phyloP scores from a whole-genome alignment of 352 stramenopile species.

The Peronospora belbahrii region DNA sequence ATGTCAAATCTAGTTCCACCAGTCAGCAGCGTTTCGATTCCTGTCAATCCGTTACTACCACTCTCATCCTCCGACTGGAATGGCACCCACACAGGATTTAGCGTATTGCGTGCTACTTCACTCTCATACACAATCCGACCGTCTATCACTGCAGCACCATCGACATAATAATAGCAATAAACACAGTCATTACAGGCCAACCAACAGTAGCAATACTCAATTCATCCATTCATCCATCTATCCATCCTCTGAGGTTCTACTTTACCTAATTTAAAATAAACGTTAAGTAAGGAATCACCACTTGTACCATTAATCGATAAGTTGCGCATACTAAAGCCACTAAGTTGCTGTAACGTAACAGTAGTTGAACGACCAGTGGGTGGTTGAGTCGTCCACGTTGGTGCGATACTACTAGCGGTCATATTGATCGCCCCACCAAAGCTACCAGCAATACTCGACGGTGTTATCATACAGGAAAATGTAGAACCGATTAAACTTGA shows the following conservation, averaged over 20 bases:
- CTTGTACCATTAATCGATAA: constrained; percentile 41
- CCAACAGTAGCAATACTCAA: too few species aligned
- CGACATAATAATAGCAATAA: background rate
- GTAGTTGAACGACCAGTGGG: constrained; percentile 20
- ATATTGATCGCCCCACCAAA: constrained; percentile 32
- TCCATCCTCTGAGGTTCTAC: background rate
- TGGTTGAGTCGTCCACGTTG: constrained; percentile 20
- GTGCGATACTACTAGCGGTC: constrained; percentile 17
- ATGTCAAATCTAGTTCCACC: constrained; percentile 54
- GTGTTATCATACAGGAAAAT: constrained; percentile 31
- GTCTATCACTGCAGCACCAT: constrained; percentile 61
- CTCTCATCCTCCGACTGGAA: constrained; percentile 48
- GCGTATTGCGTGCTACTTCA: constrained; percentile 54
- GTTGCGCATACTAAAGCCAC: constrained; percentile 72
- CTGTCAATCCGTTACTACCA: constrained; percentile 16
- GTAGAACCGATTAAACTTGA: too few species aligned
- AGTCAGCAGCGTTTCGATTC: constrained; percentile 35
- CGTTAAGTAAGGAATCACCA: constrained; percentile 44
- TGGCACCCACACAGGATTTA: constrained; percentile 79
- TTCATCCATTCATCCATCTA: too few species aligned
- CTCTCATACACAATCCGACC: constrained; percentile 63
- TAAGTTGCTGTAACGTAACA: constrained; percentile 71
- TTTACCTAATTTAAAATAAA: constrained; percentile 74
- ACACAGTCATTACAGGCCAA: background rate
- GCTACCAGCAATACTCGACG: constrained; percentile 34